A percentile compares a stretch with the other conserved stretches of the same genome.
phyloP scores from a whole-genome alignment of 495 filamentous ascomycete genomes.

The Astrothelium macrocarpum region DNA sequence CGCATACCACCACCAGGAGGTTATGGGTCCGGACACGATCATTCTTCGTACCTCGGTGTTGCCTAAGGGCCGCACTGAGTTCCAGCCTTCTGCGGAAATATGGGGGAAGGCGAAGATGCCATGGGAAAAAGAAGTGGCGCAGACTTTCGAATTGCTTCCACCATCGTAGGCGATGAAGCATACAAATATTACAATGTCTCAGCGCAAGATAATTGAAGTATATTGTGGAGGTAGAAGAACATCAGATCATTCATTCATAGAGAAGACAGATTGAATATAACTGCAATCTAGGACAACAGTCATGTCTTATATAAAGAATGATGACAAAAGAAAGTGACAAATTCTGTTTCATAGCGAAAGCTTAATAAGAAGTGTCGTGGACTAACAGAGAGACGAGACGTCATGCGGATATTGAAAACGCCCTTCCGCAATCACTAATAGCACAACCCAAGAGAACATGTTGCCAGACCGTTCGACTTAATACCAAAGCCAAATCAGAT shows the following conservation, averaged over 20 bases:
- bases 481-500: too few relatives aligned
- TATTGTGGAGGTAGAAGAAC: not conserved
- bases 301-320: too few relatives aligned
- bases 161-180: constrained; percentile 11
- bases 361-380: too few relatives aligned
- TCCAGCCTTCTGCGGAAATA: constrained; percentile 21
- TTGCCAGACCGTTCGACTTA: too few relatives aligned
- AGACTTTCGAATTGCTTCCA: constrained; percentile 20
- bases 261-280: not conserved
- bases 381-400: too few relatives aligned
- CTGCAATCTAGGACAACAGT: not conserved
- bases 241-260: not conserved
- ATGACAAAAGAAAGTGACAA: too few relatives aligned
- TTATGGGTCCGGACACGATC: constrained; percentile 39
- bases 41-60: constrained; percentile 40
- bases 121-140: constrained; percentile 23
- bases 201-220: not conserved
- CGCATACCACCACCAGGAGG: constrained; percentile 43
- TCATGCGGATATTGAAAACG: too few relatives aligned
- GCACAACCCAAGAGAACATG: too few relatives aligned
- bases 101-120: constrained; percentile 22
- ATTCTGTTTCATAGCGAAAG: too few relatives aligned
- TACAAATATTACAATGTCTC: not conserved
- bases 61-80: constrained; percentile 19
- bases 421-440: too few relatives aligned